These are phyloP conservation scores for Colletotrichum shisoi DNA, from an alignment of 2,329 filamentous ascomycete genomes.

Conservation along the genomic window DNA sequence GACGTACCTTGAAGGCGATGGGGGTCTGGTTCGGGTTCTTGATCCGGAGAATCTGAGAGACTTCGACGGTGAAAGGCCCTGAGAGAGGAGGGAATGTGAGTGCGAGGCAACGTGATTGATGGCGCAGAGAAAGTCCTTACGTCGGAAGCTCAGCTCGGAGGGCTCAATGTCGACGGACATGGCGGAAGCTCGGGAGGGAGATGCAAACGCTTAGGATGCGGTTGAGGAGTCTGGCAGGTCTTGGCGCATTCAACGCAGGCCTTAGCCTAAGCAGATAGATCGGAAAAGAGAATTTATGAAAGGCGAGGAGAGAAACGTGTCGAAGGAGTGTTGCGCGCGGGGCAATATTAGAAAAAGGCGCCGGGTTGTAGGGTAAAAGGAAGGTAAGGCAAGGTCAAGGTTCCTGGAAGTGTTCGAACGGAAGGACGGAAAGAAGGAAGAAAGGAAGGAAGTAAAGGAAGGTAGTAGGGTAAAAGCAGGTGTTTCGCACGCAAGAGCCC, in stretches of 20 bases:
- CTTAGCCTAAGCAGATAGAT: constrained; percentile 7
- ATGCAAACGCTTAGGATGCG: constrained; percentile 20
- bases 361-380: constrained; percentile 20
- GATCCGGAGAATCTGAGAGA: constrained; percentile 70
- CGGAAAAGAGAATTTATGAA: constrained; percentile 24
- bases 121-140: constrained; percentile 63
- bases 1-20: constrained; percentile 73
- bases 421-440: constrained; percentile 20
- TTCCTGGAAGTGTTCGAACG: constrained; percentile 33
- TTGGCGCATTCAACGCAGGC: constrained; percentile 32
- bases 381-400: constrained; percentile 20
- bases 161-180: constrained; percentile 98
- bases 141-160: constrained; percentile 88
- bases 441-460: no score
- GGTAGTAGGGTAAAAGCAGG: constrained; percentile 31
- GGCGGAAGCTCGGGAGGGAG: constrained; percentile 48
- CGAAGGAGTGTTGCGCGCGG: constrained; percentile 35
- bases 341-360: constrained; percentile 33
- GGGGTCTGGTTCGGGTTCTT: constrained; percentile 69
- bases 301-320: constrained; percentile 24
- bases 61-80: constrained; percentile 74
- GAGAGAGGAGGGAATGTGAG: constrained; percentile 35
- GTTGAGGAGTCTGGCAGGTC: constrained; percentile 34
- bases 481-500: constrained; percentile 37
- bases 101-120: constrained; percentile 31